Conservation (phyloP, 306 rosid genomes). For the Vigna mungo region DNA sequence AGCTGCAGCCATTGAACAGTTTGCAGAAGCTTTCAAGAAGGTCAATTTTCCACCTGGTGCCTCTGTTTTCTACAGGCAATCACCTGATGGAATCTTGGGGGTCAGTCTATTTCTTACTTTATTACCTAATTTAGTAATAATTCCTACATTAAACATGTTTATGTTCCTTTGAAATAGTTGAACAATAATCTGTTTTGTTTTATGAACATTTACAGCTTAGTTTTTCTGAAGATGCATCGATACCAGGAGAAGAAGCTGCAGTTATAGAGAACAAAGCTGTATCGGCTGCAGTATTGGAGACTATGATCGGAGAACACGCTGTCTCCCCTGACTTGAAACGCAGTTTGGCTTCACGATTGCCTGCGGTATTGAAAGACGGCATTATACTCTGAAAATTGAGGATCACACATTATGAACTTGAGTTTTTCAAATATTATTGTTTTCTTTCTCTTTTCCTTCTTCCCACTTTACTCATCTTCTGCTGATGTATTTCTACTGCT, state of each 20-base stretch:
- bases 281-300: constrained; percentile 64
- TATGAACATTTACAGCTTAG: constrained; percentile 51
- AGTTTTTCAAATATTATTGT: neutral
- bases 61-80: constrained; percentile 73
- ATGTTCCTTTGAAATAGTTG: neutral
- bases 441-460: neutral
- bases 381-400: neutral
- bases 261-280: constrained; percentile 66
- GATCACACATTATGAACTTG: neutral
- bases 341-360: constrained; percentile 64
- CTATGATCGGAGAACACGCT: constrained; percentile 79
- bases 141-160: too few relatives aligned
- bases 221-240: constrained; percentile 61
- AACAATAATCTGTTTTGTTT: neutral
- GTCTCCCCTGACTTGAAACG: constrained; percentile 84
- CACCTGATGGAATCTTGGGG: constrained; percentile 65
- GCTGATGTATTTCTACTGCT: neutral
- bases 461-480: neutral
- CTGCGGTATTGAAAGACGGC: constrained; percentile 22
- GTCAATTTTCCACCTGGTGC: constrained; percentile 66
- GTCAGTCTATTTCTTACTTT: constrained; percentile 39
- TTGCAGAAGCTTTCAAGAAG: constrained; percentile 56
- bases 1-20: constrained; percentile 64
- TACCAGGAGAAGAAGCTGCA: constrained; percentile 51
- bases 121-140: too few relatives aligned